phyloP scores from a whole-genome alignment of 306 rosid species.

The Malus sylvestris region DNA sequence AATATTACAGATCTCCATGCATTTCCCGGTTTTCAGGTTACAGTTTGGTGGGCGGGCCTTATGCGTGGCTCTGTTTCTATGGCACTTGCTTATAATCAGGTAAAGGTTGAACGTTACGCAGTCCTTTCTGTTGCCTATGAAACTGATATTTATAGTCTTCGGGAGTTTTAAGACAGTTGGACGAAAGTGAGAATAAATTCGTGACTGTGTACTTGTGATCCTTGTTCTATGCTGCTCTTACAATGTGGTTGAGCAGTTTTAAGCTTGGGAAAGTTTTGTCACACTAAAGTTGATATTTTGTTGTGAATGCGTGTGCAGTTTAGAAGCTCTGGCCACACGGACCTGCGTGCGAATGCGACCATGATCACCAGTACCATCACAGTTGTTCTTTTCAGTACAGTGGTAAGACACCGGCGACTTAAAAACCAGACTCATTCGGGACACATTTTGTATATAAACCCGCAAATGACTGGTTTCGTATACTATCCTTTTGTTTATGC shows the following conservation, averaged over 20 bases:
- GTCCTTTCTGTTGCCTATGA: conserved; percentile 1
- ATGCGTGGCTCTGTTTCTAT: conserved; percentile 99
- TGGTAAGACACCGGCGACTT: conserved; percentile 43
- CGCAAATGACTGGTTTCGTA: neutral
- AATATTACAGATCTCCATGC: neutral
- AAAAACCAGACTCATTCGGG: neutral
- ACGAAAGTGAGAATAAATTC: neutral
- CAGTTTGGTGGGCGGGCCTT: conserved; percentile 99
- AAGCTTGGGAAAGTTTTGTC: neutral
- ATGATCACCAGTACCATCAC: conserved; percentile 97
- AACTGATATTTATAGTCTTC: neutral
- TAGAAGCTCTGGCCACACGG: conserved; percentile 67
- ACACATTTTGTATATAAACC: neutral
- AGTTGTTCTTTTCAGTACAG: conserved; percentile 94
- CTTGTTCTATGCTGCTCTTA: neutral
- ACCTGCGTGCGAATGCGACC: conserved; percentile 61
- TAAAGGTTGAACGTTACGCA: conserved; percentile 23
- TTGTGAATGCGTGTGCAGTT: conserved; percentile 47
- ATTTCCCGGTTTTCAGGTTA: conserved; percentile 44
- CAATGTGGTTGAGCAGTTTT: neutral
- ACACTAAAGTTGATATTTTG: neutral
- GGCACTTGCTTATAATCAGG: conserved; percentile 96
- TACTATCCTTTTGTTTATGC: conserved; percentile 14
- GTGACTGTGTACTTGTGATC: neutral
- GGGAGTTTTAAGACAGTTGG: neutral